Evolutionary conservation across 306 rosid genomes (phyloP).

Genomic region (Prunus campanulata): DNA sequence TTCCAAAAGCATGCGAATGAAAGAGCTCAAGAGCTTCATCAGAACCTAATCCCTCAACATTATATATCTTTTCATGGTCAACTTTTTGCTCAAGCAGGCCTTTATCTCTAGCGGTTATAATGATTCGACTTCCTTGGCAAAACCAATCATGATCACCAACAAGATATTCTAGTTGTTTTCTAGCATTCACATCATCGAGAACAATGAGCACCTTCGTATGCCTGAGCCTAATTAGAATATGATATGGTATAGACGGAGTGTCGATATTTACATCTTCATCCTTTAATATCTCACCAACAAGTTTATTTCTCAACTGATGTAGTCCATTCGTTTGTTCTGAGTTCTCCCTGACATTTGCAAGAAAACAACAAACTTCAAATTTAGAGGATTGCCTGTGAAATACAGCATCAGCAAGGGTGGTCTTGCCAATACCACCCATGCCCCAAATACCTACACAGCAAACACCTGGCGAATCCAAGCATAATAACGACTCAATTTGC

Average conservation of each 20-base stretch:
- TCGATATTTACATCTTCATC: background rate
- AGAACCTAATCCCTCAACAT: background rate
- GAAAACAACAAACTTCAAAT: slow-evolving; percentile 1
- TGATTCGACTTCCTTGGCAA: too few species aligned
- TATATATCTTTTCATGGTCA: too few species aligned
- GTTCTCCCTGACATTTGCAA: slow-evolving; percentile 11
- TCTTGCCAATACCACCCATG: slow-evolving; percentile 16
- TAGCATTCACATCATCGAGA: background rate
- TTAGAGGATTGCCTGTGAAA: background rate
- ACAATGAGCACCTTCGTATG: slow-evolving; percentile 4
- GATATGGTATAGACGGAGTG: too few species aligned
- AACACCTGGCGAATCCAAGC: background rate
- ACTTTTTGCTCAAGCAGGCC: too few species aligned
- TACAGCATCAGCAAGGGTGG: background rate
- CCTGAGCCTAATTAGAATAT: background rate
- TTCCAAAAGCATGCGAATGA: background rate
- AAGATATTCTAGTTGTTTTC: too few species aligned
- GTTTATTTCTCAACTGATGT: background rate
- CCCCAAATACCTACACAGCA: slow-evolving; percentile 27
- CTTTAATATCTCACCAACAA: background rate
- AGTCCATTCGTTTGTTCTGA: background rate
- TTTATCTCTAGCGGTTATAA: too few species aligned
- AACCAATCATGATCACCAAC: too few species aligned
- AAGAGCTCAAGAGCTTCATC: background rate
- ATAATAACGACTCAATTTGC: background rate